Percentiles rank a stretch among this genome's conserved stretches.
Evolutionary conservation across 768 basidiomycete genomes (phyloP).

Genomic region (Dentipellis sp.): DNA sequence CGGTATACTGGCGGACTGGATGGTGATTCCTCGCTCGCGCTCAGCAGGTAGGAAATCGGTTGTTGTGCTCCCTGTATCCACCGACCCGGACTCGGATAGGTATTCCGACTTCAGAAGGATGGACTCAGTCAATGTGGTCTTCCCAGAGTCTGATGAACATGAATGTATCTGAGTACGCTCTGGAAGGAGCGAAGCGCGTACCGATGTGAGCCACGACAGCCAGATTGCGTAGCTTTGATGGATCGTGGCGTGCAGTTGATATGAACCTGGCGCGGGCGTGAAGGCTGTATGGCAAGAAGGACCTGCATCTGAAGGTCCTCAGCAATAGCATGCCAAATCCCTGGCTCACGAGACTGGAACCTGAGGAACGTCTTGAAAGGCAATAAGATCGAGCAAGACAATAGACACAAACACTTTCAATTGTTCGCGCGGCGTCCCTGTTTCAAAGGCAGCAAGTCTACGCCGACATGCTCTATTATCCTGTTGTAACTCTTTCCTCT

Average conservation of each 20-base stretch:
- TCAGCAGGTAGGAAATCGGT: conserved; percentile 89
- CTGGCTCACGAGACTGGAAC: no score
- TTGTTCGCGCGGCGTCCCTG: not conserved
- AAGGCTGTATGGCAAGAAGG: not conserved
- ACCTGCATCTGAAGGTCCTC: no score
- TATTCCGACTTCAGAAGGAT: conserved; percentile 71
- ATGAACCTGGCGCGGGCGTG: conserved; percentile 7
- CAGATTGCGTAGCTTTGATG: conserved; percentile 56
- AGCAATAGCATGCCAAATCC: no score
- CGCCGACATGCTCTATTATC: not conserved
- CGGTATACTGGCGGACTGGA: conserved; percentile 87
- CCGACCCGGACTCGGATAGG: conserved; percentile 65
- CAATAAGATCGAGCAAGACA: not conserved
- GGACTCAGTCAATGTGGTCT: conserved; percentile 85
- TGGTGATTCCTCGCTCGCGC: conserved; percentile 84
- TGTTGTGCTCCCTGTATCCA: conserved; percentile 84
- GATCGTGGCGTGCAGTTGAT: conserved; percentile 21
- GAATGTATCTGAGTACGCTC: conserved; percentile 2
- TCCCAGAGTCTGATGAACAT: conserved; percentile 64
- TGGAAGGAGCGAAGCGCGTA: conserved; percentile 21
- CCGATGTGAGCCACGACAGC: conserved; percentile 89
- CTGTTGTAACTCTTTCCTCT: not conserved
- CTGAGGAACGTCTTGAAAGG: no score
- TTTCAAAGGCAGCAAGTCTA: no score
- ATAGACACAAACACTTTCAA: not conserved